Conservation (phyloP, 495 filamentous ascomycete species). For the Hyaloscypha variabilis region DNA sequence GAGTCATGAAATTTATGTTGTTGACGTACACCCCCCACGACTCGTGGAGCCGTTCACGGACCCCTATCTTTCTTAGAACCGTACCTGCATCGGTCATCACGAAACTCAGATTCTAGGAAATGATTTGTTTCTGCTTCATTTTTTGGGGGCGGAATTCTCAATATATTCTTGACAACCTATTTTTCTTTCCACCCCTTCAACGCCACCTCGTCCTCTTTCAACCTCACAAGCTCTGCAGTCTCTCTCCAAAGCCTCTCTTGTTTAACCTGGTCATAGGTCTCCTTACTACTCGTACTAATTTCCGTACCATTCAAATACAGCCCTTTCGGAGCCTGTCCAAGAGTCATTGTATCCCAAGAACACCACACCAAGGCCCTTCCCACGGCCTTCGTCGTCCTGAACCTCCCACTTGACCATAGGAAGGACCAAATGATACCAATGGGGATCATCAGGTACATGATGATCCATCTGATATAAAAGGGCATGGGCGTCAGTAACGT, state of each 20-base stretch:
- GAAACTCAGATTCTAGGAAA: too few relatives aligned
- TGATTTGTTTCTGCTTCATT: too few relatives aligned
- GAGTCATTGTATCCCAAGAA: slow-evolving; percentile 2
- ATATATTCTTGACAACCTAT: background rate
- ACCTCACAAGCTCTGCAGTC: background rate
- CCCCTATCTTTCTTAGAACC: too few relatives aligned
- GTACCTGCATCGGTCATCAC: too few relatives aligned
- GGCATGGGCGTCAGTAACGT: slow-evolving; percentile 5
- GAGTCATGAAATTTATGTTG: too few relatives aligned
- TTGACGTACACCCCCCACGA: too few relatives aligned
- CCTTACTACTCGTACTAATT: slow-evolving; percentile 2
- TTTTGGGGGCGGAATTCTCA: too few relatives aligned
- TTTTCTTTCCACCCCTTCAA: background rate
- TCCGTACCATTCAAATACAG: slow-evolving; percentile 5
- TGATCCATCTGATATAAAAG: slow-evolving; percentile 1
- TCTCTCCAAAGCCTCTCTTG: background rate
- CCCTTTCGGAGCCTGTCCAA: background rate
- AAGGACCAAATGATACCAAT: background rate
- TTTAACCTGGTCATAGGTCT: slow-evolving; percentile 4
- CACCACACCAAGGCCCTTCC: slow-evolving; percentile 12
- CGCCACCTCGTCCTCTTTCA: background rate
- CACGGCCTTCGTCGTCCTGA: background rate
- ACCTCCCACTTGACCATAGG: background rate
- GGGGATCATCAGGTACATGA: background rate
- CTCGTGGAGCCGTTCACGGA: too few relatives aligned